Base-by-base conservation (phyloP, 164 flowering plant genomes). In the Macadamia tetraphylla region DNA sequence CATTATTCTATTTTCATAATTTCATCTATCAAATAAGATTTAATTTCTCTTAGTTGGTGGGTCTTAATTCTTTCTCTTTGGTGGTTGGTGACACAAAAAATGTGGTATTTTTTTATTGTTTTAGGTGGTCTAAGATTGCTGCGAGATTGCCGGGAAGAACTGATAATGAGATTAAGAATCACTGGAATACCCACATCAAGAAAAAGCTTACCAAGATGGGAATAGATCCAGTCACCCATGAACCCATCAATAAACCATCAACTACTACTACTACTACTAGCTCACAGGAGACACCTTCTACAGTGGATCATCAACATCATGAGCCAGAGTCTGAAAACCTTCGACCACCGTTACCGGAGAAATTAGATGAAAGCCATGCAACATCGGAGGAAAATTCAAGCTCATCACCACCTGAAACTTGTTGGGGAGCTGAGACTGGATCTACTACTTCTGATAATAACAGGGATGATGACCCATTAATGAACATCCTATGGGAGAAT, bases 131-230 rank as follows among this genome's bases (percentile, higher is more conserved):
- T 17, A 87, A 89, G 72, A 91, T 91, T 64, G 97, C 97, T 0
- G 81, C 87, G 1, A 80, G 84, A 61, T 73, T 91, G 69, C 97
- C 94, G 0, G 97, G 97, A 73, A 83, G 97, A 67, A 91, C 97
- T 0, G 97, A 91, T 67, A 91, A 91, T 51, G 97, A 91, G 70
- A 91, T 91, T 13, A 91, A 91, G 83, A 91, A 91, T 70, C 94
- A 88, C 23, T 91, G 97, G 97, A 91, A 91, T 74, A 91, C 97
- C 31, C 94, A 91, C 66, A 87, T 88, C 74, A 91, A 91, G 90
- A 91, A 88, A 63, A 88, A 87, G 81, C 94, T 91, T 53, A 62
- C 81, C 6, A 89, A 85, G 79, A 86, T 84, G 89, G 98, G 98
- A 11, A 89, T 92, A 57, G 92, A 92, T 73, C 98, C 98, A 0